Base-by-base conservation (phyloP, 306 rosid genomes). In the Senna tora region DNA sequence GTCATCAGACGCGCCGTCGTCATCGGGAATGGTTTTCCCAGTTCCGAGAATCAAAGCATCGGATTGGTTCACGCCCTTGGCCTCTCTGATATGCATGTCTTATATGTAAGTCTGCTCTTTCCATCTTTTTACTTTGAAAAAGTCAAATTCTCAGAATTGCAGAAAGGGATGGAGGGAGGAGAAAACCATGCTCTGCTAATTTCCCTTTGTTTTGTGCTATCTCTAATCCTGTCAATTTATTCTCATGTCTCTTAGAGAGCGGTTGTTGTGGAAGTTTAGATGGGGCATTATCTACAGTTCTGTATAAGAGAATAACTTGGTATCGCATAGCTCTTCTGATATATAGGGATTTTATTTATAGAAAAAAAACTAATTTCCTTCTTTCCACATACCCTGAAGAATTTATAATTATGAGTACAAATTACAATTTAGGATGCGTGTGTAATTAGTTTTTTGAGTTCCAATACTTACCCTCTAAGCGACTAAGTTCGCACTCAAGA, bases 61-160 rank as follows among this genome's bases (percentile, higher is more conserved):
- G 97, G 98, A 16, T 80, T 93, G 86, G 90, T 84, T 73, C 97
- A 91, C 68, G 96, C 98, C 32, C 93, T 93, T 56, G 98, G 98
- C 28, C 80, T 93, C 50, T 81, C 89, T 13, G 90, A 93, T 57
- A 89, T 87, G 71, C 92, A 88, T 36, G 50, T 84, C 74, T 49
- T 90, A 74, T 84, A 85, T 69, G 98, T 90, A 80, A 84, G 76
- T 30, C 50, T 59, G 15, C 53, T 3, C 54, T 11, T 30, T 36
- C 5, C 5, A 46, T 46, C 4, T 14, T 52, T 20, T 28, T 69
- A 14, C 50, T 51, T 0, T 0, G 12, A 51, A 33, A 47, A 25
- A 9, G 19, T 51, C 19, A 17, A 9, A 34, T 51, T 34, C 36
- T 34, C 62, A 7, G 49, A 34, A 16, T 67, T 9, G 34, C 22